Percentiles rank a stretch among this genome's conserved stretches.
Evolutionary conservation across 805 yeast species (phyloP).

Genomic region (Schwanniomyces polymorphus): DNA sequence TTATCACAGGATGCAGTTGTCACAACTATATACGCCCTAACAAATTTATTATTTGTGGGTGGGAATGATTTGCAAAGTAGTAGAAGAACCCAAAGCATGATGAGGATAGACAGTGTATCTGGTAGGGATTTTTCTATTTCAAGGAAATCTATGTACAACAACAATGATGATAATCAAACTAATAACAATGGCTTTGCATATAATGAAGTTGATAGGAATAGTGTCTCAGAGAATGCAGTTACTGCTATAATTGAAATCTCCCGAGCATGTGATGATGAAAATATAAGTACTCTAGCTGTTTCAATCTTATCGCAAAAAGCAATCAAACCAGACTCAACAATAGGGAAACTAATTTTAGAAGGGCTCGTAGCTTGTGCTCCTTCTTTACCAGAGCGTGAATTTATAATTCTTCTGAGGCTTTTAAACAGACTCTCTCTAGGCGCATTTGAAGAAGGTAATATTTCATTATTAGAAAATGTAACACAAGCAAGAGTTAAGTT

Average conservation of each 20-base stretch:
- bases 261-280: slow-evolving; percentile 62
- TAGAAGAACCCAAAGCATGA: slow-evolving; percentile 29
- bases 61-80: slow-evolving; percentile 33
- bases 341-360: slow-evolving; percentile 55
- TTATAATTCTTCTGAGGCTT: slow-evolving; percentile 58
- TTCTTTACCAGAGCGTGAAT: slow-evolving; percentile 63
- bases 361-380: slow-evolving; percentile 68
- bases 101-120: slow-evolving; percentile 17
- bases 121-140: slow-evolving; percentile 9
- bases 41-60: slow-evolving; percentile 66
- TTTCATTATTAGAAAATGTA: slow-evolving; percentile 38
- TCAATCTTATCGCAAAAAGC: slow-evolving; percentile 82
- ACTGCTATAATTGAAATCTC: slow-evolving; percentile 68
- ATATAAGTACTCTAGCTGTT: slow-evolving; percentile 74
- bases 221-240: slow-evolving; percentile 64
- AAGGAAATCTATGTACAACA: slow-evolving; percentile 6
- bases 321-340: slow-evolving; percentile 44
- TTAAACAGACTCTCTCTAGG: slow-evolving; percentile 50
- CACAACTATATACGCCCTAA: slow-evolving; percentile 79
- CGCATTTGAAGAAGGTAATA: slow-evolving; percentile 44
- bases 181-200: slow-evolving; percentile 10
- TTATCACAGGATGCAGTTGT: slow-evolving; percentile 81
- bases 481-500: slow-evolving; percentile 50
- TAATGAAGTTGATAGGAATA: slow-evolving; percentile 31
- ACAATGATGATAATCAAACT: not conserved